A percentile compares a stretch with the other conserved stretches of the same genome.
These are phyloP conservation scores for Leccinellum albellum DNA, from an alignment of 768 basidiomycete genomes.

Conservation along the genomic window DNA sequence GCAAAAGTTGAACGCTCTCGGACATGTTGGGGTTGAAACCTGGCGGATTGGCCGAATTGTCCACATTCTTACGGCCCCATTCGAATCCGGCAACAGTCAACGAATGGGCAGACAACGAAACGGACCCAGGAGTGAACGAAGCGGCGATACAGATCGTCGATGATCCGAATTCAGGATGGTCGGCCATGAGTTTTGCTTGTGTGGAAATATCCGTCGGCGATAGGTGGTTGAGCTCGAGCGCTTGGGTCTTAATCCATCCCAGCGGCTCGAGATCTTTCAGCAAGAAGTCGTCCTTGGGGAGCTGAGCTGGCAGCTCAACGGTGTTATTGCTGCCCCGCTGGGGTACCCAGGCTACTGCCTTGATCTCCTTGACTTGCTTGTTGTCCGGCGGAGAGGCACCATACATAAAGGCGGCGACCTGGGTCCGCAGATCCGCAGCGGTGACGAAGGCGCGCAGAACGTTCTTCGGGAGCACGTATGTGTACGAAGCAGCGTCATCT, in stretches of 20 bases:
- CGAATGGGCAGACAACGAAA: constrained; percentile 90
- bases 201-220: constrained; percentile 91
- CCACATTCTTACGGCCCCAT: constrained; percentile 93
- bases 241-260: constrained; percentile 97
- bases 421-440: constrained; percentile 91
- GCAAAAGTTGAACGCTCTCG: constrained; percentile 85
- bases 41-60: constrained; percentile 77
- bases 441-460: constrained; percentile 90
- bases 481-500: constrained; percentile 92
- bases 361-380: constrained; percentile 98
- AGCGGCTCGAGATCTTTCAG: constrained; percentile 93
- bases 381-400: constrained; percentile 93
- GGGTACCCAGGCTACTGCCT: constrained; percentile 96
- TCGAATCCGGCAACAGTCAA: constrained; percentile 92
- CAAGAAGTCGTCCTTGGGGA: constrained; percentile 93
- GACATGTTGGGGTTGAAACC: constrained; percentile 99
- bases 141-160: constrained; percentile 91
- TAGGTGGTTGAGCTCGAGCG: constrained; percentile 86
- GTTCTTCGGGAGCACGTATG: constrained; percentile 97
- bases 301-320: constrained; percentile 83
- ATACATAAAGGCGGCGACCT: constrained; percentile 92
- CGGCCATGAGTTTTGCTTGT: constrained; percentile 95
- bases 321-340: constrained; percentile 94
- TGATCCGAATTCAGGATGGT: constrained; percentile 92
- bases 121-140: constrained; percentile 97